A percentile compares a stretch with the other conserved stretches of the same genome.
Evolutionary conservation across 371 early-diverging fungal species (phyloP).

Genomic region (Mortierella sp.): DNA sequence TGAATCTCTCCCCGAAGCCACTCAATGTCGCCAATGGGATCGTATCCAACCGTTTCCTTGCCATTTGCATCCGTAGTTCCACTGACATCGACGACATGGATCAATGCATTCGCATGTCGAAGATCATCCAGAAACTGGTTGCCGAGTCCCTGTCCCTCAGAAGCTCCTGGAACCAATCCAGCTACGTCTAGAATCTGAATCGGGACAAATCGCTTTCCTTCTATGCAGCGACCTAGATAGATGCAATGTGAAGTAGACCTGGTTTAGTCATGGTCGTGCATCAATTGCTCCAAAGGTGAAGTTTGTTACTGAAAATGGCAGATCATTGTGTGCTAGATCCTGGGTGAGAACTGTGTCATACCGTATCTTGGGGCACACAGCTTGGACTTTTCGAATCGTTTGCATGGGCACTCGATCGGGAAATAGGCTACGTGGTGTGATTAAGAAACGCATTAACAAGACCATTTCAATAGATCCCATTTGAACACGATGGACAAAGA

Average conservation of each 20-base stretch:
- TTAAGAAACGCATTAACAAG: neutral
- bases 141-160: slow-evolving; percentile 79
- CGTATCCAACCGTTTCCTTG: slow-evolving; percentile 83
- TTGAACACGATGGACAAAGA: neutral
- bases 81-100: slow-evolving; percentile 87
- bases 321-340: neutral
- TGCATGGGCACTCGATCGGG: slow-evolving; percentile 79
- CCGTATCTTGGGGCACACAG: slow-evolving; percentile 82
- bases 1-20: slow-evolving; percentile 84
- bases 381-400: slow-evolving; percentile 62
- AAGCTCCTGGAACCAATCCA: slow-evolving; percentile 87
- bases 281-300: neutral
- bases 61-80: slow-evolving; percentile 86
- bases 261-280: neutral
- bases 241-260: neutral
- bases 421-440: slow-evolving; percentile 68
- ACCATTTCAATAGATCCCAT: neutral
- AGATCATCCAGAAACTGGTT: slow-evolving; percentile 87
- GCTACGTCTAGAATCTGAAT: slow-evolving; percentile 86
- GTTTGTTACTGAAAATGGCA: neutral
- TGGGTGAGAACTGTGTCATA: slow-evolving; percentile 10
- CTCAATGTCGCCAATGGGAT: slow-evolving; percentile 85
- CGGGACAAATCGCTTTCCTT: slow-evolving; percentile 78
- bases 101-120: slow-evolving; percentile 79
- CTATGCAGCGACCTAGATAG: slow-evolving; percentile 67